Conservation (phyloP, 768 basidiomycete genomes). For the Lentinula lateritia region DNA sequence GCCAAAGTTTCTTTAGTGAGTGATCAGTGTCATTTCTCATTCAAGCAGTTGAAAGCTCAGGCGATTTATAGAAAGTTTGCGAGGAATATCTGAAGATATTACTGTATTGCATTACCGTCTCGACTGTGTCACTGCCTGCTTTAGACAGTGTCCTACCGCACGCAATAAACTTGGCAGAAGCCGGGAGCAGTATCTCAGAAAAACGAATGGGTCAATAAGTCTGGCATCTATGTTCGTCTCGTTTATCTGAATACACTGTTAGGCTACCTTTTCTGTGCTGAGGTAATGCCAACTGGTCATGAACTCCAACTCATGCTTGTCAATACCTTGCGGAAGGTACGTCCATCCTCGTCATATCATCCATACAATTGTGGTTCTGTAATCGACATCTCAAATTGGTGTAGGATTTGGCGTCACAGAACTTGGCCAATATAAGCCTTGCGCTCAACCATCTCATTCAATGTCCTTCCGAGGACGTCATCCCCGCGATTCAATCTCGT, state of each 20-base stretch:
- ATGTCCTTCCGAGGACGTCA: slow-evolving; percentile 56
- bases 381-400: not conserved
- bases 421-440: slow-evolving; percentile 54
- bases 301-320: slow-evolving; percentile 80
- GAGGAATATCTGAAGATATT: slow-evolving; percentile 65
- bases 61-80: slow-evolving; percentile 44
- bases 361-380: not conserved
- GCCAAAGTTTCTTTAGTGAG: slow-evolving; percentile 51
- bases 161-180: slow-evolving; percentile 73
- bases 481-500: slow-evolving; percentile 70
- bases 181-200: slow-evolving; percentile 52
- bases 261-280: slow-evolving; percentile 79
- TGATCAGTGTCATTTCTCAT: slow-evolving; percentile 13
- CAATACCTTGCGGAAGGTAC: slow-evolving; percentile 79
- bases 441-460: slow-evolving; percentile 67
- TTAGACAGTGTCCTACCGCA: slow-evolving; percentile 71
- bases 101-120: slow-evolving; percentile 59
- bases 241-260: slow-evolving; percentile 2
- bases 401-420: slow-evolving; percentile 68
- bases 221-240: not conserved
- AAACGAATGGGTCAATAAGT: slow-evolving; percentile 59
- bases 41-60: slow-evolving; percentile 11
- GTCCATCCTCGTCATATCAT: too few species aligned
- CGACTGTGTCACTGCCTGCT: slow-evolving; percentile 32
- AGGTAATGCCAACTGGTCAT: slow-evolving; percentile 62